phyloP scores from a whole-genome alignment of 176 grass and related monocot genomes.

The Zizania latifolia region DNA sequence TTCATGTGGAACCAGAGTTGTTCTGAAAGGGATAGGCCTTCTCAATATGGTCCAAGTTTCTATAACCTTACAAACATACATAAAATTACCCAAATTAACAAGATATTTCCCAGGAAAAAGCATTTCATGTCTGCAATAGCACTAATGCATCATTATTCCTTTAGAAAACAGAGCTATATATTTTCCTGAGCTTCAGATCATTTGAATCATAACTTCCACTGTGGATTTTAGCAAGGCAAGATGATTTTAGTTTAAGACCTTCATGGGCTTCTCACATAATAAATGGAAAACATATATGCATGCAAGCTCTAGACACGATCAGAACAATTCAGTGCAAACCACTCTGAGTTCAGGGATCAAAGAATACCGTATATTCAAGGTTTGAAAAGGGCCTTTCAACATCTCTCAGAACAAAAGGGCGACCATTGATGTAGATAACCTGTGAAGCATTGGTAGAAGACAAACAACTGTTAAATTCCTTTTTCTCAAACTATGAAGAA shows the following conservation, averaged over 20 bases:
- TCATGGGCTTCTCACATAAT: not conserved
- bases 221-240: constrained; percentile 6
- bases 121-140: not conserved
- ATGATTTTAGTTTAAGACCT: not conserved
- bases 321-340: constrained; percentile 22
- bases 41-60: not conserved
- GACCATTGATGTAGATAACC: constrained; percentile 91
- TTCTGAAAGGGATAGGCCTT: not conserved
- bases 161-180: constrained; percentile 17
- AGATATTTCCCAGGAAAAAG: not conserved
- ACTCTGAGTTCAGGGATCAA: constrained; percentile 7
- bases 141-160: not conserved
- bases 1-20: not conserved
- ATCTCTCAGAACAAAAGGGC: constrained; percentile 93
- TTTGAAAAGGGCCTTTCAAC: constrained; percentile 98
- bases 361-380: constrained; percentile 92
- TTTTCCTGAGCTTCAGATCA: not conserved
- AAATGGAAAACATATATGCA: not conserved
- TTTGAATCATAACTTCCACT: constrained; percentile 1
- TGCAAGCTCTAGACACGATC: not conserved
- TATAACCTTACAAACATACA: not conserved
- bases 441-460: constrained; percentile 37
- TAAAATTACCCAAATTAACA: constrained; percentile 1
- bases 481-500: not conserved
- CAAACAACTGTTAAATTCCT: constrained; percentile 10